These are phyloP conservation scores for Eleusine indica DNA, from an alignment of 176 grass and related monocot species.

Conservation along the genomic window DNA sequence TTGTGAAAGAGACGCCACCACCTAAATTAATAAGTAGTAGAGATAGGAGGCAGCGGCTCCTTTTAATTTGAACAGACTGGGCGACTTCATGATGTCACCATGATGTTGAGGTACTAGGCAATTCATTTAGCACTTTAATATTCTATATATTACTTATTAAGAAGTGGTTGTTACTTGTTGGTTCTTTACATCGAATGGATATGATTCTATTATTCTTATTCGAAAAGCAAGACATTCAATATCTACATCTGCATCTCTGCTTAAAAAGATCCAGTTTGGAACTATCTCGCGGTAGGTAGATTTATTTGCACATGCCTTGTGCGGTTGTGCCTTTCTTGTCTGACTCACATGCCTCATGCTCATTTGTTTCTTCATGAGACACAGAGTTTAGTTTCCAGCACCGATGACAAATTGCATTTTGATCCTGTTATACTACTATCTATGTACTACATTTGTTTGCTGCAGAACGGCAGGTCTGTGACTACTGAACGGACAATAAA, in stretches of 20 bases:
- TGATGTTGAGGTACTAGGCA: conserved; percentile 21
- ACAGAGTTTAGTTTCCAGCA: background rate
- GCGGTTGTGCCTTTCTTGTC: background rate
- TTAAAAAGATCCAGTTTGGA: conserved; percentile 1
- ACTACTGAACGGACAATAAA: background rate
- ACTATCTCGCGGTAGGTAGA: background rate
- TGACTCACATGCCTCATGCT: background rate
- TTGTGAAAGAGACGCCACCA: no score
- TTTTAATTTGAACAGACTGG: conserved; percentile 10
- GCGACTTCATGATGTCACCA: background rate
- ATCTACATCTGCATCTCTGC: background rate
- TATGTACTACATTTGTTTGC: background rate
- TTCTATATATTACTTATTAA: background rate
- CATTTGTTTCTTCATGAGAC: background rate
- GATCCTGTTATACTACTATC: background rate
- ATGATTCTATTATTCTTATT: background rate
- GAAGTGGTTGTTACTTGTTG: conserved; percentile 3
- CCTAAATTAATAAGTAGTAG: no score
- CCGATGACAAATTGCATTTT: conserved; percentile 10
- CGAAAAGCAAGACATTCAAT: background rate
- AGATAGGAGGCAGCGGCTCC: background rate
- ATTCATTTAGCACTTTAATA: conserved; percentile 7
- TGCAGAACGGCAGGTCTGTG: background rate
- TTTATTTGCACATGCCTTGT: background rate
- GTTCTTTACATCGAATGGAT: conserved; percentile 3